A percentile compares a stretch with the other conserved stretches of the same genome.
Evolutionary conservation across 805 yeast genomes (phyloP).

Genomic region (Pichia gijzeniarum): DNA sequence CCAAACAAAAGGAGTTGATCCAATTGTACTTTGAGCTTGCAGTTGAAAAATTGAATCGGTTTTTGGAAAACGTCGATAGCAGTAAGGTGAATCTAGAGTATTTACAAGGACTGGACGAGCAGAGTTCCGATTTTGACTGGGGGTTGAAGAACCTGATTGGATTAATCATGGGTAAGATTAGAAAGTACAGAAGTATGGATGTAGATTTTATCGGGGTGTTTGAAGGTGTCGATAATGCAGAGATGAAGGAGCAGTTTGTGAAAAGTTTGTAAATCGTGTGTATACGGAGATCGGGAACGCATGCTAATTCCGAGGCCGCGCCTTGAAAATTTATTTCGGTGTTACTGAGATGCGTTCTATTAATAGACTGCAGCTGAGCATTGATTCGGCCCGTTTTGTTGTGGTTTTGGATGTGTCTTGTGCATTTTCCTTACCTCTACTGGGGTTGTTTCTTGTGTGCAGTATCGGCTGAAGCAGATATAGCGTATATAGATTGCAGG

Average conservation of each 20-base stretch:
- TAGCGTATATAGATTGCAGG: no score
- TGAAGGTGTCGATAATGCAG: background rate
- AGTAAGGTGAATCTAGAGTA: background rate
- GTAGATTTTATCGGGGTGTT: background rate
- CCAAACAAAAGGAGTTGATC: conserved; percentile 18
- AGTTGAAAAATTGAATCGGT: background rate
- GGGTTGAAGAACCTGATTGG: conserved; percentile 9
- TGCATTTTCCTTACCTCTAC: no score
- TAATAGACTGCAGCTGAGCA: no score
- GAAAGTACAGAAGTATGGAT: conserved; percentile 1
- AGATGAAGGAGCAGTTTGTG: background rate
- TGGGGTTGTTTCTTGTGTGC: no score
- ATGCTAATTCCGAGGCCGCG: no score
- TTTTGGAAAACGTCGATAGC: background rate
- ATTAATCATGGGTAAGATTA: conserved; percentile 7
- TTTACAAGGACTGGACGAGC: conserved; percentile 1
- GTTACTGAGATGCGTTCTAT: no score
- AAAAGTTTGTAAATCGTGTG: no score
- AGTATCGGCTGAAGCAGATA: no score
- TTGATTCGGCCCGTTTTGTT: no score
- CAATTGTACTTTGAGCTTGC: conserved; percentile 7
- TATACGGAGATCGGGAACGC: no score
- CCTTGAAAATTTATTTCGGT: no score
- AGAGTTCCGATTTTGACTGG: conserved; percentile 12
- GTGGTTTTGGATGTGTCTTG: no score